Evolutionary conservation across 805 yeast genomes (phyloP).

Genomic region (Pichia insulana): DNA sequence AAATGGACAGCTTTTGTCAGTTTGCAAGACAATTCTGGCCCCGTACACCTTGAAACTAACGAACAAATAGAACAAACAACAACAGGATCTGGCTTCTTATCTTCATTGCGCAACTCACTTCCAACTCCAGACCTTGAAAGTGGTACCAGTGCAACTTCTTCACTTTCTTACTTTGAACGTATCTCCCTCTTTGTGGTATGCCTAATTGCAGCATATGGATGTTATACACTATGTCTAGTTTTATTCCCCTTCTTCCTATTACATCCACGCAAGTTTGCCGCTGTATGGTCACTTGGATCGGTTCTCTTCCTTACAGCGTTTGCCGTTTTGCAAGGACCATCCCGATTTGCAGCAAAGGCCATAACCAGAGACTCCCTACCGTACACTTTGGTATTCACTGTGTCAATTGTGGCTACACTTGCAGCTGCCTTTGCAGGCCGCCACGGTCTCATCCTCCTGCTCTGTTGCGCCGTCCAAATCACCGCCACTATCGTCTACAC

Average conservation of each 20-base stretch:
- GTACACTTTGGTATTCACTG: constrained; percentile 65
- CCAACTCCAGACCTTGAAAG: not conserved
- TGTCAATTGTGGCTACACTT: constrained; percentile 63
- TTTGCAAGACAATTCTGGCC: no score
- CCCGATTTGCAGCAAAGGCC: constrained; percentile 59
- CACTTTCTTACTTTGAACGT: constrained; percentile 67
- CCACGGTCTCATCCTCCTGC: constrained; percentile 58
- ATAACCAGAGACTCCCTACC: constrained; percentile 61
- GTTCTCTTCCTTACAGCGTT: constrained; percentile 72
- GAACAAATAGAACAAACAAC: no score
- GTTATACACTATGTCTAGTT: constrained; percentile 68
- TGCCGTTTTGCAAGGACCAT: constrained; percentile 81
- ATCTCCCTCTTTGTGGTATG: constrained; percentile 68
- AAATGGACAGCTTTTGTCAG: no score
- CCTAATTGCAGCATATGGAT: constrained; percentile 56
- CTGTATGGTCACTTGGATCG: constrained; percentile 81
- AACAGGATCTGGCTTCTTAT: no score
- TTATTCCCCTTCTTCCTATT: constrained; percentile 76
- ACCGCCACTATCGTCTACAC: constrained; percentile 78
- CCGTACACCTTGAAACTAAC: no score
- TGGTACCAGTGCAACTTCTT: not conserved
- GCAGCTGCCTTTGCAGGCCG: constrained; percentile 57
- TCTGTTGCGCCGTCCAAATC: constrained; percentile 62
- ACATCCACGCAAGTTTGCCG: constrained; percentile 79
- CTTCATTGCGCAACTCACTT: not conserved